Conservation (phyloP, 345 rosid species). For the Pelargonium nanum region DNA sequence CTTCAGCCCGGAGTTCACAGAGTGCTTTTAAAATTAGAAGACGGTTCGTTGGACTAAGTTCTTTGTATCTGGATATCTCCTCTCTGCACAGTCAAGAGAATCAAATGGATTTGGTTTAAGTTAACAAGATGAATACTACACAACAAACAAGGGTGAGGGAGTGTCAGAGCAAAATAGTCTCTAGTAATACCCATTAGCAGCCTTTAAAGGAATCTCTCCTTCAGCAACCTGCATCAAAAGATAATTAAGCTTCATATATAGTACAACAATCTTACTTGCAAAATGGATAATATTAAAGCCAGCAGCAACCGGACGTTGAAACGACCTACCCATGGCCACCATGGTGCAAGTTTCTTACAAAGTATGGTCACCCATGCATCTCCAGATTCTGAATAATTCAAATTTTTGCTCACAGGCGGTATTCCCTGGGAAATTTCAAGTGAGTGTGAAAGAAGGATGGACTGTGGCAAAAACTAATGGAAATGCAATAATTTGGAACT, state of each 20-base stretch:
- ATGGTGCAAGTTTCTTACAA: conserved; percentile 55
- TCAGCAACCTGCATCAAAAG: conserved; percentile 52
- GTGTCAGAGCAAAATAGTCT: not conserved
- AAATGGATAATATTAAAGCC: conserved; percentile 2
- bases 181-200: conserved; percentile 45
- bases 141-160: not conserved
- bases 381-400: conserved; percentile 25
- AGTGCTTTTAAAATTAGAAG: conserved; percentile 63
- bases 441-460: not conserved
- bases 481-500: not conserved
- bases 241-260: not conserved
- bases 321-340: conserved; percentile 82
- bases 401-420: conserved; percentile 49
- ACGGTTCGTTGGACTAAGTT: conserved; percentile 51
- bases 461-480: not conserved
- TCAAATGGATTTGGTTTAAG: conserved; percentile 8
- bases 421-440: conserved; percentile 40
- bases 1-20: conserved; percentile 75
- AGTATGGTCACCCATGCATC: conserved; percentile 68
- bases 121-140: conserved; percentile 5
- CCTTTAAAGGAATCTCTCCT: conserved; percentile 55
- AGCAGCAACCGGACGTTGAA: conserved; percentile 1
- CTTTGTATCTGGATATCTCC: conserved; percentile 51
- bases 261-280: not conserved
- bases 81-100: conserved; percentile 33